Evolutionary conservation across 1,139 yeast genomes (phyloP), one percentile per base, ranked within the genome.

Genomic region (Zygosaccharomyces sapae): DNA sequence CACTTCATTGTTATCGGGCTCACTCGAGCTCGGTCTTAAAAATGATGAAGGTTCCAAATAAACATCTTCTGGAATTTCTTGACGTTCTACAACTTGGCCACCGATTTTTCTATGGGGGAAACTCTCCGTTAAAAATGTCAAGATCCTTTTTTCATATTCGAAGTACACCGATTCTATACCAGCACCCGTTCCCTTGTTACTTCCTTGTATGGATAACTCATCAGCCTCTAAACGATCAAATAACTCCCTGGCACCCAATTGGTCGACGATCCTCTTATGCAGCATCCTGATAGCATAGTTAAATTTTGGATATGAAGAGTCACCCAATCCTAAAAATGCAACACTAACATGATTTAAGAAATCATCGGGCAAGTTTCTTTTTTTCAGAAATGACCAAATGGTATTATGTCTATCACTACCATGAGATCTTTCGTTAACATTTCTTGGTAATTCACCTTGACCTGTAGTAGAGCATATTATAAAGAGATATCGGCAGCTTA

Each of bases 241-340:
- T 13, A 88, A 67, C 57, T 85, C 95, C 0, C 56, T 55, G 4
- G 94, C 96, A 0, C 98, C 98, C 18, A 94, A 70, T 66, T 90
- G 97, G 24, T 72, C 59, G 2, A 67, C 58, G 35, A 92, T 63
- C 50, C 99, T 73, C 8, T 81, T 75, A 60, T 90, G 96, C 13
- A 94, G 65, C 62, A 92, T 90, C 52, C 83, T 77, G 33, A 86
- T 78, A 9, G 96, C 96, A 74, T 83, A 83, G 66, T 92, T 92
- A 69, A 80, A 90, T 56, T 83, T 78, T 3, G 95, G 85, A 62
- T 92, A 92, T 1, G 95, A 84, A 0, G 96, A 83, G 63, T 92
- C 97, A n/a, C 99, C 99, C 2, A 94, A 70, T 0, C 98, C 99
- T 62, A 92, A 83, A 2, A 89, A 76, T 3, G 92, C 79, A 54